Evolutionary conservation across 1,284 basidiomycete genomes (phyloP), one percentile per base, ranked within the genome.

Genomic region (Tranzscheliella williamsii): DNA sequence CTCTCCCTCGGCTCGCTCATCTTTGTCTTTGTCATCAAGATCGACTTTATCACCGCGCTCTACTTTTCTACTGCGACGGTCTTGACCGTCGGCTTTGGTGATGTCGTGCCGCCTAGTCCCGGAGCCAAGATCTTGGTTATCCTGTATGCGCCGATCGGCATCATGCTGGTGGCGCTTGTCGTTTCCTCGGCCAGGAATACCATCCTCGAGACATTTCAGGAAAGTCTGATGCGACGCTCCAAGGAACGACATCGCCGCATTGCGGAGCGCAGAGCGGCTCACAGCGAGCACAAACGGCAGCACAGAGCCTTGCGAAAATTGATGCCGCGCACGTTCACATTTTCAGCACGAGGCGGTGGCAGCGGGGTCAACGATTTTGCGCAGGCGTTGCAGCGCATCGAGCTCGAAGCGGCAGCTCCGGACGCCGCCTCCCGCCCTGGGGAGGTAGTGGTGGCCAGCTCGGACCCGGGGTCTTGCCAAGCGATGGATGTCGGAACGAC

Each of bases 31-130:
- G 36, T 68, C 23, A 42, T 69, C 31, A 21, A 34, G 31, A 50
- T 60, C 34, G 56, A 53, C 27, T 67, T 69, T 37, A 83, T 89
- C 85, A 2, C 80, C 85, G 21, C 78, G 83, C 55, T 84, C 84
- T 75, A 81, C 84, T 9, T 80, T 70, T 85, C 85, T 4, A 80
- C 87, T 21, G 84, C 85, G 5, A 83, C 86, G 4, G 85, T 88
- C 40, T 84, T 73, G 33, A 74, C 76, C 2, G 84, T 90, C 27
- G 89, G 89, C 0, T 89, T 90, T 67, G 89, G 89, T 9, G 89
- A 91, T 71, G 85, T 90, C 35, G 75, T 80, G 4, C 86, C 87
- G 54, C 80, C 83, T 21, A 80, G 81, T 0, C 78, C 85, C 20
- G 86, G 86, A n/a, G 42, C 57, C n/a, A 60, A 60, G 24, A 38